Percentiles rank a stretch among this genome's conserved stretches.
These are phyloP conservation scores for Penicillium alfredii DNA, from an alignment of 495 filamentous ascomycete species.

Conservation along the genomic window DNA sequence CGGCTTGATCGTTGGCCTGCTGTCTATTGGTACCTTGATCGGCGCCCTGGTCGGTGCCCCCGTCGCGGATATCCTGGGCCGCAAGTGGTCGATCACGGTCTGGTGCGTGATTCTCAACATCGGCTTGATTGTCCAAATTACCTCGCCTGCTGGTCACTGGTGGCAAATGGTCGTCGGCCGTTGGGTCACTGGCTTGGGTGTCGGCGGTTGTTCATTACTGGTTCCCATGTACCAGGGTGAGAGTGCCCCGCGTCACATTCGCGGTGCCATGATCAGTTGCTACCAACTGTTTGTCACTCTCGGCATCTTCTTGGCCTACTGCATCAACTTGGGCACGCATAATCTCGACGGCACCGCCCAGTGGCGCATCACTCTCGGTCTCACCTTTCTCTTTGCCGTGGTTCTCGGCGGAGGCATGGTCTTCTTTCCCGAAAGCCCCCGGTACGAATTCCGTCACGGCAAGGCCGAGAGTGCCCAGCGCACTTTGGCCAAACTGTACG, in stretches of 20 bases:
- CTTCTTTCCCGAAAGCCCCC: slow-evolving; percentile 66
- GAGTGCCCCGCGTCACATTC: slow-evolving; percentile 58
- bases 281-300: slow-evolving; percentile 88
- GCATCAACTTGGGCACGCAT: slow-evolving; percentile 72
- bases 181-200: slow-evolving; percentile 59
- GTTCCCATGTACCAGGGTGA: slow-evolving; percentile 73
- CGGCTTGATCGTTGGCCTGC: slow-evolving; percentile 50
- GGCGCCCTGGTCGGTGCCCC: slow-evolving; percentile 58
- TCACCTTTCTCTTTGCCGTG: slow-evolving; percentile 69
- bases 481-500: slow-evolving; percentile 65
- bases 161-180: slow-evolving; percentile 50
- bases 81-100: slow-evolving; percentile 47
- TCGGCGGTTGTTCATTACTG: slow-evolving; percentile 62
- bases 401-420: slow-evolving; percentile 68
- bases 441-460: slow-evolving; percentile 61
- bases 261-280: slow-evolving; percentile 60
- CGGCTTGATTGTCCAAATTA: slow-evolving; percentile 61
- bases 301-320: slow-evolving; percentile 75
- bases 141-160: slow-evolving; percentile 48
- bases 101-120: slow-evolving; percentile 58
- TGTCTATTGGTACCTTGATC: slow-evolving; percentile 62
- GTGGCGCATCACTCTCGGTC: slow-evolving; percentile 74
- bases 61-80: slow-evolving; percentile 45
- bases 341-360: slow-evolving; percentile 42
- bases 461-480: slow-evolving; percentile 54